phyloP scores from a whole-genome alignment of 2,329 filamentous ascomycete genomes.

The Penicillium hordei region DNA sequence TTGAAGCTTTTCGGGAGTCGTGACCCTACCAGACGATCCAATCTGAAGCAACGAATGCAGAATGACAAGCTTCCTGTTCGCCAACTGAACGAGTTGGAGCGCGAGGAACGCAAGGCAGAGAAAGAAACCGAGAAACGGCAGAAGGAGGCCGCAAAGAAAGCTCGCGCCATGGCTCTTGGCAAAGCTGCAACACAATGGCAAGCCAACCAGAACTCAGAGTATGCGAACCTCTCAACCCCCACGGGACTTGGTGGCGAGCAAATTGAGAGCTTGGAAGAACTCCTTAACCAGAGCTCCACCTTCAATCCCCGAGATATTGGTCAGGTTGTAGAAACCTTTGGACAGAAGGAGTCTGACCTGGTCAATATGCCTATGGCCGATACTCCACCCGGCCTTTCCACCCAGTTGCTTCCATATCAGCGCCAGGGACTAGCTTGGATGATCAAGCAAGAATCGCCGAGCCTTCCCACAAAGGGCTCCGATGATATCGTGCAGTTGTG shows the following conservation, averaged over 20 bases:
- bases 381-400: conserved; percentile 65
- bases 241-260: conserved; percentile 25
- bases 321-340: conserved; percentile 68
- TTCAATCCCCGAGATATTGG: conserved; percentile 66
- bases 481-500: conserved; percentile 73
- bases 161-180: conserved; percentile 27
- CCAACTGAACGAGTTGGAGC: conserved; percentile 55
- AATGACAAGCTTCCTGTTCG: conserved; percentile 61
- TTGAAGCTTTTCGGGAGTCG: conserved; percentile 69
- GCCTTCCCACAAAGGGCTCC: conserved; percentile 59
- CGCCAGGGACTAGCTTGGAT: conserved; percentile 79
- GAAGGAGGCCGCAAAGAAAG: conserved; percentile 40
- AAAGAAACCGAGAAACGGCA: conserved; percentile 55
- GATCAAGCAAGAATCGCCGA: conserved; percentile 70
- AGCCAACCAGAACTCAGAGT: conserved; percentile 28
- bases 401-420: conserved; percentile 76
- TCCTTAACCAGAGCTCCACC: conserved; percentile 65
- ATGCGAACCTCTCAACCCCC: conserved; percentile 38
- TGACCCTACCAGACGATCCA: conserved; percentile 52
- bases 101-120: conserved; percentile 43
- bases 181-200: conserved; percentile 29
- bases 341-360: conserved; percentile 68
- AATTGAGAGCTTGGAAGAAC: conserved; percentile 57
- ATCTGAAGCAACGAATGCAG: conserved; percentile 63
- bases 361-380: conserved; percentile 69